Conservation (phyloP, 2,329 filamentous ascomycete species). For the Phialocephala subalpina region DNA sequence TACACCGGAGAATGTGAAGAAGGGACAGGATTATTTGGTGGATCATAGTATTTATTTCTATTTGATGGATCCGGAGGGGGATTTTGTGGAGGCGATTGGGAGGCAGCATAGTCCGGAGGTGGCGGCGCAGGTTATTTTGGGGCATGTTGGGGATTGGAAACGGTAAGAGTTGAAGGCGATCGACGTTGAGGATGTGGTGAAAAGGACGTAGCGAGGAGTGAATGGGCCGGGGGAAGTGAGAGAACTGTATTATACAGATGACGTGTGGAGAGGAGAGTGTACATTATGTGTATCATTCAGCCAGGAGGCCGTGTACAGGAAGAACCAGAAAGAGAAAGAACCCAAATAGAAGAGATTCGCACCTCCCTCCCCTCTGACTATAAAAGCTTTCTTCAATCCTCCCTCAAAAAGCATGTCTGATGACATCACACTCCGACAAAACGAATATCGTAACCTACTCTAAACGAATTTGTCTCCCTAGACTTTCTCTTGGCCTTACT, state of each 20-base stretch:
- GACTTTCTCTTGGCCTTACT: no score
- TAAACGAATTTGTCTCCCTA: no score
- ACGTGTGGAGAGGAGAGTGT: background rate
- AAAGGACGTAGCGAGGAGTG: no score
- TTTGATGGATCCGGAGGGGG: constrained; percentile 96
- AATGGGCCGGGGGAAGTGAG: background rate
- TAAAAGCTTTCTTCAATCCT: no score
- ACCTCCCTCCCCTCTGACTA: background rate
- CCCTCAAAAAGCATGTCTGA: no score
- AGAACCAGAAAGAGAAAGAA: background rate
- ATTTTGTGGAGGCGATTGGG: constrained; percentile 97
- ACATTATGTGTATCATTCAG: background rate
- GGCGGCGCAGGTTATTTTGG: constrained; percentile 82
- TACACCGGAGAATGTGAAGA: constrained; percentile 86
- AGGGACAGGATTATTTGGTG: constrained; percentile 95
- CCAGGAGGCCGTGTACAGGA: background rate
- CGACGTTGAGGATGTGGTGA: background rate
- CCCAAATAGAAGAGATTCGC: background rate
- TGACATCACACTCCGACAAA: no score
- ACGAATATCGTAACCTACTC: no score
- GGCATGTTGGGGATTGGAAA: constrained; percentile 84
- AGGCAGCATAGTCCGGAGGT: constrained; percentile 91
- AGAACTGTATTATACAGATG: background rate
- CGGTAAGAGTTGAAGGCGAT: constrained; percentile 41
- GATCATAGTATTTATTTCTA: constrained; percentile 99